Percentiles rank a stretch among this genome's conserved stretches.
These are phyloP conservation scores for Orbilia javanica DNA, from an alignment of 2,329 filamentous ascomycete species.

Conservation along the genomic window DNA sequence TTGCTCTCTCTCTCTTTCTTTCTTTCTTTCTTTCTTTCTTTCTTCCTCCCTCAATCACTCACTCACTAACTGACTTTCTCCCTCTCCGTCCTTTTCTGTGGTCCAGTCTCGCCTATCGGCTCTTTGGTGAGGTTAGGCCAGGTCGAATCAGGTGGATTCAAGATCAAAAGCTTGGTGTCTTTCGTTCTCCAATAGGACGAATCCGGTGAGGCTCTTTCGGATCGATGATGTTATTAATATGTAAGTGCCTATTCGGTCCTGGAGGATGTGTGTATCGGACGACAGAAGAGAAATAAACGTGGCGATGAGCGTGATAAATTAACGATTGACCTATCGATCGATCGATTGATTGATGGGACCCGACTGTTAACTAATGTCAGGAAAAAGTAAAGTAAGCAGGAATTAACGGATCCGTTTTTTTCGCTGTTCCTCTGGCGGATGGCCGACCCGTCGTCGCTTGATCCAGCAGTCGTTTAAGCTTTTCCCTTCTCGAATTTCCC, in stretches of 20 bases:
- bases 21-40: neutral
- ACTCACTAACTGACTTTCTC: too few relatives aligned
- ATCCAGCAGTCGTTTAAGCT: neutral
- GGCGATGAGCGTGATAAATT: neutral
- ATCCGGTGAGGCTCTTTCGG: neutral
- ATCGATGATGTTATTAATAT: neutral
- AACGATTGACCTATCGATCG: too few relatives aligned
- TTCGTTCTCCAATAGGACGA: neutral
- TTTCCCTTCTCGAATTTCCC: neutral
- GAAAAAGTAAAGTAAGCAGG: neutral
- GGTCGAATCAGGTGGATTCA: too few relatives aligned
- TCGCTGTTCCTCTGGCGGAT: neutral
- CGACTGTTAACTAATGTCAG: neutral
- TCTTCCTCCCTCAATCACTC: too few relatives aligned
- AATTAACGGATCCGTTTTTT: neutral
- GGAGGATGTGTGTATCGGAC: neutral
- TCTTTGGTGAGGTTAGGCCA: constrained; percentile 13
- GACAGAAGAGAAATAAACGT: neutral
- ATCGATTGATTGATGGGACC: neutral
- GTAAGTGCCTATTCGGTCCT: neutral
- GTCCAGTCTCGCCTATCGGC: constrained; percentile 6
- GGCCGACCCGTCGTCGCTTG: constrained; percentile 1
- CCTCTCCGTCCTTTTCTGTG: constrained; percentile 4
- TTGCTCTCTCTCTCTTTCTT: constrained; percentile 5
- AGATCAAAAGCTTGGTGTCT: constrained; percentile 8